Base-by-base conservation (phyloP, 1,139 yeast genomes). In the Nakaseomyces glabratus region DNA sequence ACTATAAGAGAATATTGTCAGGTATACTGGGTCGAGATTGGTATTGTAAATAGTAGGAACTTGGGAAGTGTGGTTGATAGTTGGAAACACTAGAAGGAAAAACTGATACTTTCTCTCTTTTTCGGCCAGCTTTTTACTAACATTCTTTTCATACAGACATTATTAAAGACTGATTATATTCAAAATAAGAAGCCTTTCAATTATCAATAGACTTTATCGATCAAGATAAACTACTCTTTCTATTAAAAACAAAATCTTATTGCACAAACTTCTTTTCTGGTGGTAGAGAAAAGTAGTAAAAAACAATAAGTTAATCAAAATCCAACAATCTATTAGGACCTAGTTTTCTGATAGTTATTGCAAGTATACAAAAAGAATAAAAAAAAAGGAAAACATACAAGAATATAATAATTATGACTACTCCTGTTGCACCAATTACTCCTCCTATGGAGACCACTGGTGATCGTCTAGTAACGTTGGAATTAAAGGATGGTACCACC, bases 391-490 rank as follows among this genome's bases (percentile, higher is more conserved):
- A 23, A 19, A 12, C 25, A 20, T 20, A 30, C n/a, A 13, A 23
- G 12, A 14, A 24, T 19, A 33, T 28, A 28, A 24, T 29, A 39
- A 16, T 19, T n/a, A 44, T 45, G 57, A 48, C 61, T 41, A 47
- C 54, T 40, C 69, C 69, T 41, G 73, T 82, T 46, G 73, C 72
- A 52, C 95, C 95, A 42, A 82, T 85, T 57, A 70, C 90, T 51
- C 95, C 95, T 40, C 93, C 95, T 48, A 73, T 82, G 76, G 80
- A 78, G 57, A 68, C 84, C 39, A 73, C 79, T 43, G 82, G 82
- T 51, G 85, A 82, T 65, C 77, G 79, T 55, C 68, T 86, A 65
- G 76, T 86, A 72, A 79, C 95, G 42, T 73, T 90, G 60, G 95
- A 93, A 64, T 76, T 94, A 52, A 82, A 84, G 53, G 93, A 86